phyloP scores from a whole-genome alignment of 331 rosid genomes.

The Rosa hybrid region DNA sequence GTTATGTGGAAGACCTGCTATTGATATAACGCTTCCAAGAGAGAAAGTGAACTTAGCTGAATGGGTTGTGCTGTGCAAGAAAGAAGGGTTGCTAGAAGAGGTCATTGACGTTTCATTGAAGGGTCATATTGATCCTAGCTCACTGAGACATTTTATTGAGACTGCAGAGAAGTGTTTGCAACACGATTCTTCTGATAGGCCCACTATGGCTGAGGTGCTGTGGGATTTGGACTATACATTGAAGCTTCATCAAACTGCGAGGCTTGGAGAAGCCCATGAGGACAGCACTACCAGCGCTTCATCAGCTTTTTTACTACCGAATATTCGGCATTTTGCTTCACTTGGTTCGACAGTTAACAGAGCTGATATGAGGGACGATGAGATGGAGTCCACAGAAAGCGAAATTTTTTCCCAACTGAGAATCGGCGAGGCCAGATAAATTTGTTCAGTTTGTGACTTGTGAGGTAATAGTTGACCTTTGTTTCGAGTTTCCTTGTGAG shows the following conservation, averaged over 20 bases:
- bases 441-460: not conserved
- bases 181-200: slow-evolving; percentile 39
- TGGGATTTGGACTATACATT: slow-evolving; percentile 71
- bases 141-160: slow-evolving; percentile 48
- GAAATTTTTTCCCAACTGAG: slow-evolving; percentile 8
- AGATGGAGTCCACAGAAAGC: not conserved
- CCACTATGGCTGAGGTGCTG: slow-evolving; percentile 51
- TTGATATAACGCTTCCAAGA: slow-evolving; percentile 38
- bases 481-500: not conserved
- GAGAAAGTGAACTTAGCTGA: slow-evolving; percentile 53
- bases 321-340: not conserved
- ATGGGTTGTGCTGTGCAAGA: slow-evolving; percentile 49
- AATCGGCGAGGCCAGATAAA: not conserved
- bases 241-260: slow-evolving; percentile 63
- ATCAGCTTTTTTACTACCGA: not conserved
- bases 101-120: slow-evolving; percentile 43
- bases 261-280: slow-evolving; percentile 44
- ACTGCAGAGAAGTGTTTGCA: slow-evolving; percentile 47
- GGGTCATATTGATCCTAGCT: slow-evolving; percentile 41
- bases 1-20: slow-evolving; percentile 56
- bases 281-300: slow-evolving; percentile 47
- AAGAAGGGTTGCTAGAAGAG: slow-evolving; percentile 43
- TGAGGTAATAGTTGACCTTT: not conserved
- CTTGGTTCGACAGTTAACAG: not conserved
- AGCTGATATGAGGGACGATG: not conserved